Base-by-base conservation (phyloP, 2,329 filamentous ascomycete species). In the Fusarium sambucinum region DNA sequence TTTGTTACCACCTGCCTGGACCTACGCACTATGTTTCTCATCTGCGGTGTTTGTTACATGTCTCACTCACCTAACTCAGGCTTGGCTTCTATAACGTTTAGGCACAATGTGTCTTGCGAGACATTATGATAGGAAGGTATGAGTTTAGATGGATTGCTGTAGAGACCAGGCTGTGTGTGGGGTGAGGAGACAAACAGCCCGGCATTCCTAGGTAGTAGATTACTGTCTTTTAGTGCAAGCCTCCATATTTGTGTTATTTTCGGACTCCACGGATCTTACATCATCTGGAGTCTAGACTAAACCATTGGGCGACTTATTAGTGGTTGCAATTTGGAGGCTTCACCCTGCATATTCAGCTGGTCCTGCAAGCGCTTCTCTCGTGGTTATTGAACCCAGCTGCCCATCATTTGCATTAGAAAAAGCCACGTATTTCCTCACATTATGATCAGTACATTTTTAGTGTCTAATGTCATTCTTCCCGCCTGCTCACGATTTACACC, bases 331-430 rank as follows among this genome's bases (percentile, higher is more conserved):
- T 37, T 35, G 16, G 41, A 27, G 17, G 17, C n/a, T 27, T 25
- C 25, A 38, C 16, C 47, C n/a, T 38, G 47, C 47, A 50, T 50
- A 21, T 38, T 38, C 32, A 50, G 47, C 47, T 50, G 21, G 23
- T 14, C 32, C 7, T 38, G 16, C 14, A 38, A 50, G 46, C 47
- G 32, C 23, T 33, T 50, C 32, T 25, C 9, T 19, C 16, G 17
- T 25, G 47, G 45, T 13, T 13, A 12, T 27, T 50, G 17, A 27
- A 19, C 14, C 27, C 17, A 50, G n/a, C 32, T 38, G 17, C 25
- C 17, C 13, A 21, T 8, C 13, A 10, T 37, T 27, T 38, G 47
- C n/a, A 38, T 50, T 14, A 33, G 21, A 50, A 50, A 19, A 35
- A 33, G 47, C 47, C 32, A 38, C 13, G 27, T 27, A 13, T 25